A percentile compares a stretch with the other conserved stretches of the same genome.
Evolutionary conservation across 805 yeast genomes (phyloP).

Genomic region (Komagataella phaffii): DNA sequence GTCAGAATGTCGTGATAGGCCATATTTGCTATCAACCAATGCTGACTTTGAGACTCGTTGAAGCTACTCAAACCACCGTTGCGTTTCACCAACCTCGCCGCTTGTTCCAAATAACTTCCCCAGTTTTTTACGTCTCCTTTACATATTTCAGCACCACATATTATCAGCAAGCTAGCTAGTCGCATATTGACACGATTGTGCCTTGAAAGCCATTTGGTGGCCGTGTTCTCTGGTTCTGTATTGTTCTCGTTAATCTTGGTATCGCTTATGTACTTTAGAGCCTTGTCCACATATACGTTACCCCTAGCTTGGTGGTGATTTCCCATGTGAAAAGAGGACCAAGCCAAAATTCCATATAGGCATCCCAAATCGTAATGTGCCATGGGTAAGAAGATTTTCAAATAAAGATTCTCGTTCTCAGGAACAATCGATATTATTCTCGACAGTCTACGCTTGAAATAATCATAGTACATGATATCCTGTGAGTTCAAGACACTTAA

Average conservation of each 20-base stretch:
- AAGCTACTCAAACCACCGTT: conserved; percentile 49
- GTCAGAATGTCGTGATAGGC: conserved; percentile 73
- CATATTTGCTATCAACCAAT: conserved; percentile 66
- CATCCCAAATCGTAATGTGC: conserved; percentile 39
- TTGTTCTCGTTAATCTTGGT: conserved; percentile 16
- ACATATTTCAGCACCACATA: conserved; percentile 74
- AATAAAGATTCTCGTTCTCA: conserved; percentile 32
- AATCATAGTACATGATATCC: conserved; percentile 21
- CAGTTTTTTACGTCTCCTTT: conserved; percentile 71
- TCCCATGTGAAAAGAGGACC: conserved; percentile 42
- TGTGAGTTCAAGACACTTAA: conserved; percentile 10
- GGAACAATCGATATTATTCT: conserved; percentile 34
- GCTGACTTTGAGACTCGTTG: conserved; percentile 41
- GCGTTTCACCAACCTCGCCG: conserved; percentile 44
- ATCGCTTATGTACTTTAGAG: conserved; percentile 26
- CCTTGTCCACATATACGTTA: conserved; percentile 28
- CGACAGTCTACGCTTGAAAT: conserved; percentile 32
- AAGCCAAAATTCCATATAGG: conserved; percentile 35
- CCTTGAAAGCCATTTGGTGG: conserved; percentile 8
- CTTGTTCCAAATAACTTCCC: conserved; percentile 53
- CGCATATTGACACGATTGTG: conserved; percentile 25
- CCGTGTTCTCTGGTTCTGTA: conserved; percentile 3
- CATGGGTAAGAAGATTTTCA: conserved; percentile 39
- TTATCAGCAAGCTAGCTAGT: conserved; percentile 51
- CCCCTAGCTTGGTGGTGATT: conserved; percentile 30